phyloP scores from a whole-genome alignment of 1,284 basidiomycete species.

The Naganishia liquefaciens region DNA sequence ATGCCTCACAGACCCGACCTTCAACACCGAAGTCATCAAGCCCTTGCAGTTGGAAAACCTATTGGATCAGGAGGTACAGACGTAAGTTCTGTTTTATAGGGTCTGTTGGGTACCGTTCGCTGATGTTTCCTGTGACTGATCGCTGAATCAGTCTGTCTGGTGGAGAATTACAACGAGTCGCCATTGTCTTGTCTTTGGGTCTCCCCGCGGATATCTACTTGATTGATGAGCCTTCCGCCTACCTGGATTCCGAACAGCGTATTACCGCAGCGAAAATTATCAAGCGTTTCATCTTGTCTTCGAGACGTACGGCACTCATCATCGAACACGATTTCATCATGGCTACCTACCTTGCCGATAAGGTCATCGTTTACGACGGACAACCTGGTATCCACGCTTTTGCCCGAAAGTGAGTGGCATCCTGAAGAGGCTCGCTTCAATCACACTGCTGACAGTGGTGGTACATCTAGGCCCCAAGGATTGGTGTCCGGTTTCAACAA shows the following conservation, averaged over 20 bases:
- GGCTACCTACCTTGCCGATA: constrained; percentile 93
- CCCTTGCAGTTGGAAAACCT: constrained; percentile 88
- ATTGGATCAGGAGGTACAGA: constrained; percentile 95
- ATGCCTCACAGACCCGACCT: constrained; percentile 68
- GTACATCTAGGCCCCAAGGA: constrained; percentile 46
- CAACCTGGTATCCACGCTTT: constrained; percentile 77
- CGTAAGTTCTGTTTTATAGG: constrained; percentile 49
- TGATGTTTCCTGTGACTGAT: background rate
- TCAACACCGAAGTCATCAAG: constrained; percentile 93
- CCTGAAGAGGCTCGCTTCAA: background rate
- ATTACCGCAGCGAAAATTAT: constrained; percentile 92
- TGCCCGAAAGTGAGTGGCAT: constrained; percentile 72
- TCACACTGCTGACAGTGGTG: background rate
- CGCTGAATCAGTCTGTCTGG: constrained; percentile 65
- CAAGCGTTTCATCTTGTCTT: constrained; percentile 90
- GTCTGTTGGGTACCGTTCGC: background rate
- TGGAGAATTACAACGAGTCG: constrained; percentile 93
- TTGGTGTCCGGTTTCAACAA: constrained; percentile 55
- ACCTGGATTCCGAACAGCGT: constrained; percentile 95
- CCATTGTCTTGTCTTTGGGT: constrained; percentile 85
- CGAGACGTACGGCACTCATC: constrained; percentile 94
- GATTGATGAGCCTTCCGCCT: constrained; percentile 67
- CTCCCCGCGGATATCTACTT: constrained; percentile 79
- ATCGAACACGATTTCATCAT: constrained; percentile 91
- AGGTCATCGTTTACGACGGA: constrained; percentile 93